A percentile compares a stretch with the other conserved stretches of the same genome.
Evolutionary conservation across 2,329 filamentous ascomycete genomes (phyloP).

Genomic region (Phoma sp.): DNA sequence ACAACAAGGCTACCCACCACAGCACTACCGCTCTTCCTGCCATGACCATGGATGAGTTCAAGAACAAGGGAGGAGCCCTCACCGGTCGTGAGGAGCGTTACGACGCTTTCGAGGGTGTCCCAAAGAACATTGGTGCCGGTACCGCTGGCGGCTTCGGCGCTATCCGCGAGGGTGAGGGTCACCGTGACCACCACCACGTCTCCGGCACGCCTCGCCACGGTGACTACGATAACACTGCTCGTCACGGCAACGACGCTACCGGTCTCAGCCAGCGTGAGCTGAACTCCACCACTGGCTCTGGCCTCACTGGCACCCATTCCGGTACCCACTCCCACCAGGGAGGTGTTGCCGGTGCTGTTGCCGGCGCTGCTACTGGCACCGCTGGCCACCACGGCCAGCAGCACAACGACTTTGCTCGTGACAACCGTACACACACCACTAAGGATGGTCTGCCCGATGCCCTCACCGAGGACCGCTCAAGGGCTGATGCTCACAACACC

Average conservation of each 20-base stretch:
- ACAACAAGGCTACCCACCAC: slow-evolving; percentile 71
- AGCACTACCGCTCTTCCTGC: slow-evolving; percentile 67
- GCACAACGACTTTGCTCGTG: slow-evolving; percentile 14
- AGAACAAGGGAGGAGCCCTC: slow-evolving; percentile 61
- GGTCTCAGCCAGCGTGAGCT: slow-evolving; percentile 9
- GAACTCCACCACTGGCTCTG: neutral
- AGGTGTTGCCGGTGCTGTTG: neutral
- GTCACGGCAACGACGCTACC: slow-evolving; percentile 7
- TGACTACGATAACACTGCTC: slow-evolving; percentile 20
- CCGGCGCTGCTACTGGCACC: slow-evolving; percentile 16
- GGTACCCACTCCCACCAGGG: slow-evolving; percentile 1
- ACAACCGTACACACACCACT: slow-evolving; percentile 5
- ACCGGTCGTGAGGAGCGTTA: slow-evolving; percentile 62
- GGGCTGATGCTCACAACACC: slow-evolving; percentile 19
- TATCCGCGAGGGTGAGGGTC: slow-evolving; percentile 25
- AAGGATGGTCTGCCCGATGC: slow-evolving; percentile 22
- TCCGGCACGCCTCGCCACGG: slow-evolving; percentile 22
- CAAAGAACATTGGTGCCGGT: slow-evolving; percentile 54
- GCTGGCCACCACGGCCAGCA: slow-evolving; percentile 12
- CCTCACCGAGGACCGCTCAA: slow-evolving; percentile 22
- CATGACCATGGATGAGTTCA: slow-evolving; percentile 70
- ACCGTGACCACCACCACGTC: slow-evolving; percentile 21
- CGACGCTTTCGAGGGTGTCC: slow-evolving; percentile 68
- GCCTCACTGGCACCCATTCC: neutral
- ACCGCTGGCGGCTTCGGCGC: slow-evolving; percentile 23